Evolutionary conservation across 345 rosid species (phyloP).

Genomic region (Punica granatum): DNA sequence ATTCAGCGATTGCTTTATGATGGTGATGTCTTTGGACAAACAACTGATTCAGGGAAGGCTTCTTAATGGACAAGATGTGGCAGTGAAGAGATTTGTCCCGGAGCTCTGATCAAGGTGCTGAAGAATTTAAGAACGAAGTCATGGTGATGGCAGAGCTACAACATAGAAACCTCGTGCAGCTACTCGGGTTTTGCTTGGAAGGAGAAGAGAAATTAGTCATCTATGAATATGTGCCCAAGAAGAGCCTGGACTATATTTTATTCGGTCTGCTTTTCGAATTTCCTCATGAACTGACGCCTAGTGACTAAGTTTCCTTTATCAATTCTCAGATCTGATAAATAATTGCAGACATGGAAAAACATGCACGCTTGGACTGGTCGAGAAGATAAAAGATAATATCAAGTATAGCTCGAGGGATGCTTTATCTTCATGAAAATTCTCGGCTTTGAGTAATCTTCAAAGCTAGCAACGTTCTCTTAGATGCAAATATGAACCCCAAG

Average conservation of each 20-base stretch:
- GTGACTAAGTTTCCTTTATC: no score
- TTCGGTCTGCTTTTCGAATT: no score
- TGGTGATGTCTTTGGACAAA: no score
- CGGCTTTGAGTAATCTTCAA: conserved; percentile 22
- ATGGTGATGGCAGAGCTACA: conserved; percentile 43
- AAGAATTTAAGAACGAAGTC: conserved; percentile 53
- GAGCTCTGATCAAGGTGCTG: conserved; percentile 51
- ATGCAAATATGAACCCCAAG: conserved; percentile 25
- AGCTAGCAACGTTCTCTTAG: conserved; percentile 20
- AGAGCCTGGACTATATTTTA: no score
- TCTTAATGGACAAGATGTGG: conserved; percentile 39
- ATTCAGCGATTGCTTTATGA: not conserved
- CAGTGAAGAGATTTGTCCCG: conserved; percentile 51
- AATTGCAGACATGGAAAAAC: conserved; percentile 18
- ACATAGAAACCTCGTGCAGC: conserved; percentile 48
- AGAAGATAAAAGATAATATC: conserved; percentile 17
- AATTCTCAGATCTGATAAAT: not conserved
- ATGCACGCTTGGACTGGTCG: conserved; percentile 16
- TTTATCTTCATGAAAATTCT: conserved; percentile 26
- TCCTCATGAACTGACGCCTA: no score
- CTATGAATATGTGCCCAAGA: no score
- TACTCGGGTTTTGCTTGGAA: conserved; percentile 49
- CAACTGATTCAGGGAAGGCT: conserved; percentile 24
- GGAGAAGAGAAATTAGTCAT: conserved; percentile 50
- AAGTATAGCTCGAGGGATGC: conserved; percentile 22